Evolutionary conservation across 441 rosid species (phyloP).

Genomic region (Lepidium campestre): DNA sequence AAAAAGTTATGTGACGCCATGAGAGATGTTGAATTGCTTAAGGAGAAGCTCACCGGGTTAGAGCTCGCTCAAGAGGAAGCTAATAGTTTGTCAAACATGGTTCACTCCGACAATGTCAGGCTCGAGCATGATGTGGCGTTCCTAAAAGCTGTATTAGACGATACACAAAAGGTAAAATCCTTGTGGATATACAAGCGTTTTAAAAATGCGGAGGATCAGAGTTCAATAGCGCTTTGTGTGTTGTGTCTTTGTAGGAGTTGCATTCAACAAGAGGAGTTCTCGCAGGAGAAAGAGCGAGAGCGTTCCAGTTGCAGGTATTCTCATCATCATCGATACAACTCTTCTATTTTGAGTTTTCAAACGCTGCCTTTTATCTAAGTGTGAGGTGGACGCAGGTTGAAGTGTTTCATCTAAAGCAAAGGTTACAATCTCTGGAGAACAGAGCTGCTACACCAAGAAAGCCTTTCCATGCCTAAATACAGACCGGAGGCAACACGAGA

Average conservation of each 20-base stretch:
- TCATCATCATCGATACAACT: not conserved
- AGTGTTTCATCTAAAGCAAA: slow-evolving; percentile 95
- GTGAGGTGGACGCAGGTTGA: slow-evolving; percentile 50
- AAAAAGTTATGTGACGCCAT: slow-evolving; percentile 50
- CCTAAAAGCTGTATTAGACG: slow-evolving; percentile 90
- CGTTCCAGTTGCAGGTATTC: slow-evolving; percentile 80
- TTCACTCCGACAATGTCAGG: slow-evolving; percentile 92
- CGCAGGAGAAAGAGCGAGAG: slow-evolving; percentile 83
- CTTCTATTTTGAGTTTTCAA: not conserved
- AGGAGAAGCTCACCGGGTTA: slow-evolving; percentile 72
- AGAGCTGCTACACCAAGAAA: slow-evolving; percentile 78
- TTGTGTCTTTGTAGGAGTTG: slow-evolving; percentile 39
- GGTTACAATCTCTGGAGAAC: slow-evolving; percentile 85
- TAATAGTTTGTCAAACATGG: slow-evolving; percentile 73
- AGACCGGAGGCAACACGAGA: not conserved
- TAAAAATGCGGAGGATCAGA: not conserved
- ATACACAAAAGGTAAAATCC: slow-evolving; percentile 76
- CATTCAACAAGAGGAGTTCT: slow-evolving; percentile 74
- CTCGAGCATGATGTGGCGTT: slow-evolving; percentile 98
- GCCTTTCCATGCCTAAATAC: slow-evolving; percentile 53
- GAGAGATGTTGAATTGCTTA: slow-evolving; percentile 82
- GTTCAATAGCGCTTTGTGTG: not conserved
- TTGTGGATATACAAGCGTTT: not conserved
- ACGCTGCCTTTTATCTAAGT: not conserved
- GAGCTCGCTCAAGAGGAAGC: slow-evolving; percentile 93